Evolutionary conservation across 345 rosid genomes (phyloP).

Genomic region (Eutrema yunnanense): DNA sequence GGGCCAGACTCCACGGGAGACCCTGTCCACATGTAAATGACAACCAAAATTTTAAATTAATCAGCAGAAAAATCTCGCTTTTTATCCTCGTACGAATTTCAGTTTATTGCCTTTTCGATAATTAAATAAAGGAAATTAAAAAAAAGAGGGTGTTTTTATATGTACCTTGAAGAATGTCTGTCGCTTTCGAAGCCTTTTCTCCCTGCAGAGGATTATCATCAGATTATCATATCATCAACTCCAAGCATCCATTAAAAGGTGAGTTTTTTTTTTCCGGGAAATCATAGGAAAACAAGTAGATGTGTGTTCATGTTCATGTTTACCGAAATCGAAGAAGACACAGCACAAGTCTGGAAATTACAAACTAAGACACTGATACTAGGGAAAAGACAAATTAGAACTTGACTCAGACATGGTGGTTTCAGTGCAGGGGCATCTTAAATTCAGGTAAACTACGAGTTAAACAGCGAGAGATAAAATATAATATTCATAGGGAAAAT

Average conservation of each 20-base stretch:
- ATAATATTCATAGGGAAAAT: conserved; percentile 2
- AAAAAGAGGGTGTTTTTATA: neutral
- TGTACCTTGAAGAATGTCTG: conserved; percentile 73
- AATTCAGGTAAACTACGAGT: conserved; percentile 25
- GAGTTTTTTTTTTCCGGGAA: neutral
- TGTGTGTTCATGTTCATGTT: neutral
- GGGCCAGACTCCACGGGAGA: conserved; percentile 79
- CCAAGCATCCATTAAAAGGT: conserved; percentile 14
- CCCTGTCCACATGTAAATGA: conserved; percentile 62
- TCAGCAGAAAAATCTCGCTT: conserved; percentile 14
- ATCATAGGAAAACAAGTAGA: neutral
- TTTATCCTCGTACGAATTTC: conserved; percentile 30
- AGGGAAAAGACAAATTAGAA: conserved; percentile 62
- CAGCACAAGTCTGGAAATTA: conserved; percentile 29
- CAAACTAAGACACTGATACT: conserved; percentile 15
- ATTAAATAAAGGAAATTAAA: conserved; percentile 21
- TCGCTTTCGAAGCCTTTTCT: conserved; percentile 77
- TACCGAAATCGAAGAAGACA: conserved; percentile 26
- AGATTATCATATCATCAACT: conserved; percentile 23
- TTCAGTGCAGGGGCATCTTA: conserved; percentile 36
- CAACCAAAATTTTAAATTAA: conserved; percentile 24
- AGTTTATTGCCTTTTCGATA: conserved; percentile 37
- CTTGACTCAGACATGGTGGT: conserved; percentile 50
- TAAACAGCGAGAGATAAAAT: conserved; percentile 31
- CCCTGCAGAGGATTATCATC: conserved; percentile 50